These are phyloP conservation scores for Amanita brunnescens DNA, from an alignment of 768 basidiomycete genomes.

Conservation along the genomic window DNA sequence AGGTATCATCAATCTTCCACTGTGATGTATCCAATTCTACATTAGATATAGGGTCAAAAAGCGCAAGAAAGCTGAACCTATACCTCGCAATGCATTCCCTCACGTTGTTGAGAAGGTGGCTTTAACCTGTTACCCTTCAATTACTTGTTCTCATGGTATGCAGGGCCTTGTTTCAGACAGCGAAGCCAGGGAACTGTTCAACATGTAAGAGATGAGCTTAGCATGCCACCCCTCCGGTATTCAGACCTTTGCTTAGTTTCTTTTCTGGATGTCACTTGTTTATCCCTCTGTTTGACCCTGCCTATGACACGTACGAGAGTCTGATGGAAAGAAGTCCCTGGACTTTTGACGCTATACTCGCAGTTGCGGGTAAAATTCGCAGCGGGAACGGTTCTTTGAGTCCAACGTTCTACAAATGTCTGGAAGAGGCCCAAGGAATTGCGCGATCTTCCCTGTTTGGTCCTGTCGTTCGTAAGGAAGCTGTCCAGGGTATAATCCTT, in stretches of 20 bases:
- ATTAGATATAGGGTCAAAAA: conserved; percentile 57
- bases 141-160: background rate
- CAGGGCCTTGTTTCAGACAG: conserved; percentile 78
- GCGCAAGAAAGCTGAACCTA: conserved; percentile 76
- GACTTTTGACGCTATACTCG: conserved; percentile 91
- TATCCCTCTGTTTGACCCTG: conserved; percentile 90
- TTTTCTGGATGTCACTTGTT: conserved; percentile 95
- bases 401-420: conserved; percentile 80
- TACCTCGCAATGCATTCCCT: conserved; percentile 78
- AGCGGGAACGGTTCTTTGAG: conserved; percentile 82
- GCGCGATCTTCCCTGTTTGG: conserved; percentile 91
- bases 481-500: conserved; percentile 66
- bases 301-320: conserved; percentile 89
- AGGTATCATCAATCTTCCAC: conserved; percentile 33
- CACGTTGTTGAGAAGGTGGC: conserved; percentile 83
- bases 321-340: conserved; percentile 90
- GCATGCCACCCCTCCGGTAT: conserved; percentile 18
- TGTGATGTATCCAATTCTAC: conserved; percentile 2
- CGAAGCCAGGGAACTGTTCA: conserved; percentile 86
- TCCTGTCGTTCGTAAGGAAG: conserved; percentile 89
- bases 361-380: conserved; percentile 86
- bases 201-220: conserved; percentile 58
- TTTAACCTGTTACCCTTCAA: conserved; percentile 1
- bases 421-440: conserved; percentile 94
- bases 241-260: conserved; percentile 54